These are phyloP conservation scores for Stagonosporopsis cucurbitacearum DNA, from an alignment of 2,329 filamentous ascomycete species.

Conservation along the genomic window DNA sequence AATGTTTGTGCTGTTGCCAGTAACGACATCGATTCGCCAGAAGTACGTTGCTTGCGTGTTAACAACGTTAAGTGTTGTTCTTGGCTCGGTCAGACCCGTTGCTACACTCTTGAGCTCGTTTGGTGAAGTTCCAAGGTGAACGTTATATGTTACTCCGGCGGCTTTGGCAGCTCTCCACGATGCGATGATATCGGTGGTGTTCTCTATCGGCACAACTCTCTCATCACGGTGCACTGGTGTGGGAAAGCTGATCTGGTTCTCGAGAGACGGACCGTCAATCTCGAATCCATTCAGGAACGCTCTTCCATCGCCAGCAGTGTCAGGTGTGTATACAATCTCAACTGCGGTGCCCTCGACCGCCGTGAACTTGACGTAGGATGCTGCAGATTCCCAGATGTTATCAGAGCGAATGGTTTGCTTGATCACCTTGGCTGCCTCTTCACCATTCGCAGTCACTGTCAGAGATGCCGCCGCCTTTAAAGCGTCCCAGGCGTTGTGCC, in stretches of 20 bases:
- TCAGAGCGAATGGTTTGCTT: slow-evolving; percentile 37
- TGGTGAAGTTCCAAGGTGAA: slow-evolving; percentile 31
- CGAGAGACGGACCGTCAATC: slow-evolving; percentile 32
- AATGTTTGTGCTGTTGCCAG: slow-evolving; percentile 20
- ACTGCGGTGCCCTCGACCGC: slow-evolving; percentile 26
- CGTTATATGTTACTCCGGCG: slow-evolving; percentile 27
- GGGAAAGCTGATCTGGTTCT: slow-evolving; percentile 37
- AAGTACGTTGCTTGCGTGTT: slow-evolving; percentile 36
- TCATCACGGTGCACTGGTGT: slow-evolving; percentile 40
- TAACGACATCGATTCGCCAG: slow-evolving; percentile 42
- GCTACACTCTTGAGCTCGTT: slow-evolving; percentile 15
- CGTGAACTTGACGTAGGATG: slow-evolving; percentile 37
- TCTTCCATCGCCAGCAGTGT: slow-evolving; percentile 18
- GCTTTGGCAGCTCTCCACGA: slow-evolving; percentile 33
- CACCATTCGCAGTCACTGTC: slow-evolving; percentile 34
- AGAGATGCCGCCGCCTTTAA: slow-evolving; percentile 28
- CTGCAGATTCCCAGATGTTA: slow-evolving; percentile 42
- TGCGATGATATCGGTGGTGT: slow-evolving; percentile 21
- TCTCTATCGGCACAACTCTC: slow-evolving; percentile 21
- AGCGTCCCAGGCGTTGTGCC: slow-evolving; percentile 43
- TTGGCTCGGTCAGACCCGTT: slow-evolving; percentile 8
- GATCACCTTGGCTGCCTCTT: slow-evolving; percentile 11
- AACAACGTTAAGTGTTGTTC: slow-evolving; percentile 10
- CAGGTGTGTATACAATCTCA: slow-evolving; percentile 28
- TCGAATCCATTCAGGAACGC: slow-evolving; percentile 45